Percentiles rank a stretch among this genome's conserved stretches.
These are phyloP conservation scores for Cytospora mali DNA, from an alignment of 2,329 filamentous ascomycete species.

Conservation along the genomic window DNA sequence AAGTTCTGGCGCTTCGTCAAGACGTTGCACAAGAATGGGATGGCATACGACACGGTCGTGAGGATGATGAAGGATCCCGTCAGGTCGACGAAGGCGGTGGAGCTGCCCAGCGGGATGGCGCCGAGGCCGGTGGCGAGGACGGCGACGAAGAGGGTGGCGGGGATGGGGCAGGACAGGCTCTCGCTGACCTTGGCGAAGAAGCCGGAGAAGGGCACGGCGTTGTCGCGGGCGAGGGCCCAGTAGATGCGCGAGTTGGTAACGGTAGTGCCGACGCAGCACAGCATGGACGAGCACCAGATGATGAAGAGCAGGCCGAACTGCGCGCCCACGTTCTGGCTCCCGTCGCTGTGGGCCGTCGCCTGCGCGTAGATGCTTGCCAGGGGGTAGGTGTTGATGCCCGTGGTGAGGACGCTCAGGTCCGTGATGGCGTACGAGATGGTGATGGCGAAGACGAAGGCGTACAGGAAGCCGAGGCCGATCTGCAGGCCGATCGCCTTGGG, in stretches of 20 bases:
- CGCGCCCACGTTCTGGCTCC: conserved; percentile 51
- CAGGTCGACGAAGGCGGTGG: conserved; percentile 58
- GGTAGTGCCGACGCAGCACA: conserved; percentile 54
- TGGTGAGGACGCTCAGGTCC: conserved; percentile 56
- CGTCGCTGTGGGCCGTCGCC: conserved; percentile 50
- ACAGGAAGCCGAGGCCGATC: conserved; percentile 46
- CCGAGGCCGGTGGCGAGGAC: conserved; percentile 55
- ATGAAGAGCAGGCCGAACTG: conserved; percentile 62
- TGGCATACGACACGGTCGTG: conserved; percentile 57
- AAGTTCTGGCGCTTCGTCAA: conserved; percentile 54
- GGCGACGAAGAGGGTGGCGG: conserved; percentile 58
- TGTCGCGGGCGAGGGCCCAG: conserved; percentile 61
- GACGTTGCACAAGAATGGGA: conserved; percentile 53
- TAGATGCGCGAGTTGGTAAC: conserved; percentile 50
- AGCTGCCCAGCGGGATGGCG: conserved; percentile 58
- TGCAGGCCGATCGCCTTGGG: conserved; percentile 55
- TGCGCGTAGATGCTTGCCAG: conserved; percentile 65
- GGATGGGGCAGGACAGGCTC: conserved; percentile 59
- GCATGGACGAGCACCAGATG: conserved; percentile 53
- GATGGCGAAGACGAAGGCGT: conserved; percentile 56
- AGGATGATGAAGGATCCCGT: conserved; percentile 61
- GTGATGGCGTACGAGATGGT: conserved; percentile 57
- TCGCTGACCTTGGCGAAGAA: conserved; percentile 58
- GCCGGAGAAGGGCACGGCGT: conserved; percentile 58
- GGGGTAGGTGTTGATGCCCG: conserved; percentile 57